Conservation (phyloP, 768 basidiomycete genomes). For the Megacollybia marginata region DNA sequence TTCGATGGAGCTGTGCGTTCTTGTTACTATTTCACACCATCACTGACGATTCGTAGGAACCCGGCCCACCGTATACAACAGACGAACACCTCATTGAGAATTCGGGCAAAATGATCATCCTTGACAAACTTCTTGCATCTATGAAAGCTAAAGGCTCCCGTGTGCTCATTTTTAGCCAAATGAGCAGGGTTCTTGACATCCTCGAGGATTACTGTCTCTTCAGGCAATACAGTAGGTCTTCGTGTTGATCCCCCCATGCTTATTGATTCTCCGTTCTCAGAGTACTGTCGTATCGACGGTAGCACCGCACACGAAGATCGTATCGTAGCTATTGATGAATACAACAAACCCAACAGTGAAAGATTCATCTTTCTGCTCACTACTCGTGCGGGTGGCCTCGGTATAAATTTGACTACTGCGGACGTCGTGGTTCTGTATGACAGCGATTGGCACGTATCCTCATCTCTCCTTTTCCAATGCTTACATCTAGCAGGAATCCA, state of each 20-base stretch:
- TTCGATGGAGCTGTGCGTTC: slow-evolving; percentile 80
- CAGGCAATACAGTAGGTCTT: slow-evolving; percentile 68
- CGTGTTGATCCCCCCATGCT: neutral
- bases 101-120: slow-evolving; percentile 94
- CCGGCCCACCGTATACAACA: slow-evolving; percentile 96
- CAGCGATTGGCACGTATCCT: slow-evolving; percentile 72
- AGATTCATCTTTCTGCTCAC: slow-evolving; percentile 96
- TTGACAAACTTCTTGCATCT: slow-evolving; percentile 82
- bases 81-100: slow-evolving; percentile 95
- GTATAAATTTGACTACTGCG: slow-evolving; percentile 92
- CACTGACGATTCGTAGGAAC: slow-evolving; percentile 52
- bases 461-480: slow-evolving; percentile 1
- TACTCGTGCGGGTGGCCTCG: slow-evolving; percentile 93
- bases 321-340: slow-evolving; percentile 93
- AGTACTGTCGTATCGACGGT: slow-evolving; percentile 96
- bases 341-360: slow-evolving; percentile 89
- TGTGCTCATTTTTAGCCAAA: slow-evolving; percentile 96
- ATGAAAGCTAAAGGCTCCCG: slow-evolving; percentile 94
- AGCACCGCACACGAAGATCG: slow-evolving; percentile 95
- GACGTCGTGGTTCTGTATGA: slow-evolving; percentile 96
- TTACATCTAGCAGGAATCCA: slow-evolving; percentile 63
- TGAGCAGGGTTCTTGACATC: slow-evolving; percentile 98
- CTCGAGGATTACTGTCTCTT: slow-evolving; percentile 97
- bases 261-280: slow-evolving; percentile 19
- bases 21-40: neutral